Percentiles rank a stretch among this genome's conserved stretches.
Conservation (phyloP, 1,284 basidiomycete species). For the Ganoderma lucidum region DNA sequence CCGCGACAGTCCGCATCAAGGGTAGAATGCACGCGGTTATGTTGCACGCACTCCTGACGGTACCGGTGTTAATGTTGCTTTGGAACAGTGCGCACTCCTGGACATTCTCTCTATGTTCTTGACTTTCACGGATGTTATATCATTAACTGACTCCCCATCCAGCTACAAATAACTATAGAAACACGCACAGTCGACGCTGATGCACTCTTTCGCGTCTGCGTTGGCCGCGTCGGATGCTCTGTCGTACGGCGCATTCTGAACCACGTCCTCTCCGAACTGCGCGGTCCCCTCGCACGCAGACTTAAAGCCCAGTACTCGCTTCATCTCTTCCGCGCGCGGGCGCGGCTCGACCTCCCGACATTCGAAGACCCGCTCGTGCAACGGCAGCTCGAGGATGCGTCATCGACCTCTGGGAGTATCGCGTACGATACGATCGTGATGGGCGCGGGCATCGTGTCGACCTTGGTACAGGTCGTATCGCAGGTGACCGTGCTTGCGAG, state of each 20-base stretch:
- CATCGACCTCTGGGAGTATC: slow-evolving; percentile 53
- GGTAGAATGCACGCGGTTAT: no score
- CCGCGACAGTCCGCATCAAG: no score
- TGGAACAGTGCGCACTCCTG: no score
- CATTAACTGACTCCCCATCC: slow-evolving; percentile 5
- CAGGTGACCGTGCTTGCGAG: slow-evolving; percentile 70
- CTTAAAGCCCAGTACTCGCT: slow-evolving; percentile 70
- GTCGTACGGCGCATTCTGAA: slow-evolving; percentile 54
- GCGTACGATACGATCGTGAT: slow-evolving; percentile 67
- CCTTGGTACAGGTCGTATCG: slow-evolving; percentile 60
- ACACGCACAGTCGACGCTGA: slow-evolving; percentile 66
- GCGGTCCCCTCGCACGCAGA: slow-evolving; percentile 59
- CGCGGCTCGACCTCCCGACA: slow-evolving; percentile 78
- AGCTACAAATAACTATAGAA: slow-evolving; percentile 69
- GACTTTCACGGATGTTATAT: no score
- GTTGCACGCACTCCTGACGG: no score
- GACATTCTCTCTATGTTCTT: no score
- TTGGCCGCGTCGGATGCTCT: slow-evolving; percentile 61
- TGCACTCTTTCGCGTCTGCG: slow-evolving; percentile 61
- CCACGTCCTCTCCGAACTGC: slow-evolving; percentile 49
- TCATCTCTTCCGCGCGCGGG: slow-evolving; percentile 70
- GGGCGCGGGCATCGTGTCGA: slow-evolving; percentile 53
- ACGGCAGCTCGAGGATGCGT: slow-evolving; percentile 68
- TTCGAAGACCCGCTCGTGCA: slow-evolving; percentile 73
- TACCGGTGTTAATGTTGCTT: no score